A percentile compares a stretch with the other conserved stretches of the same genome.
These are phyloP conservation scores for Termitomyces sp. DNA, from an alignment of 768 basidiomycete species.

Conservation along the genomic window DNA sequence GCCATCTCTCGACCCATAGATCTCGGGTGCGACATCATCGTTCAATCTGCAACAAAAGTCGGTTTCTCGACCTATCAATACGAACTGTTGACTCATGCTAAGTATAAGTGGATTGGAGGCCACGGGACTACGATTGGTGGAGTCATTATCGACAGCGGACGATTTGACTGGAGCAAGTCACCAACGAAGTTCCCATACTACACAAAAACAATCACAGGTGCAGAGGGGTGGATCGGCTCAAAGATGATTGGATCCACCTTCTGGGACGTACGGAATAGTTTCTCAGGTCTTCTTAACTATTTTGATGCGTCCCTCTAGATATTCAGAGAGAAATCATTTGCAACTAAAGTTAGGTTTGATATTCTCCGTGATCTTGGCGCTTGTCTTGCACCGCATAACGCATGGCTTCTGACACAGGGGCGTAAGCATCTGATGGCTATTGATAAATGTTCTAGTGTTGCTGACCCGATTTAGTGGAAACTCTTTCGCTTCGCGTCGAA, in stretches of 20 bases:
- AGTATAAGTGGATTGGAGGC: slow-evolving; percentile 62
- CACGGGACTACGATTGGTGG: slow-evolving; percentile 67
- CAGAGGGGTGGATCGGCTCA: slow-evolving; percentile 5
- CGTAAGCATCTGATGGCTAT: not conserved
- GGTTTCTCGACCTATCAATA: not conserved
- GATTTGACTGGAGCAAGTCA: slow-evolving; percentile 49
- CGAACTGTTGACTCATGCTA: slow-evolving; percentile 10
- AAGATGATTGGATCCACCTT: slow-evolving; percentile 10
- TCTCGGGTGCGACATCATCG: slow-evolving; percentile 27
- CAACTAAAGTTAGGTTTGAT: slow-evolving; percentile 33
- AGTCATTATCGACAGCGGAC: slow-evolving; percentile 54
- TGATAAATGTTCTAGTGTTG: not conserved
- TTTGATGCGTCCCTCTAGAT: not conserved
- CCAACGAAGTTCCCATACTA: slow-evolving; percentile 35
- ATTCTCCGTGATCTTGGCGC: slow-evolving; percentile 52
- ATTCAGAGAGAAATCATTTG: slow-evolving; percentile 15
- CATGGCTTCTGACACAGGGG: slow-evolving; percentile 54
- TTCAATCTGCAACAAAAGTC: slow-evolving; percentile 17
- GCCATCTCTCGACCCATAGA: slow-evolving; percentile 24
- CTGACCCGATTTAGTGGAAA: slow-evolving; percentile 33
- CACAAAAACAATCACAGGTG: slow-evolving; percentile 6
- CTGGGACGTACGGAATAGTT: slow-evolving; percentile 9
- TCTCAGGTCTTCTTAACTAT: not conserved
- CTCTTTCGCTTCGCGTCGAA: slow-evolving; percentile 52
- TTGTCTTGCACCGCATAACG: slow-evolving; percentile 47